Evolutionary conservation across 2,329 filamentous ascomycete species (phyloP), one percentile per base, ranked within the genome.

Genomic region (Calonectria pseudoturangicola): DNA sequence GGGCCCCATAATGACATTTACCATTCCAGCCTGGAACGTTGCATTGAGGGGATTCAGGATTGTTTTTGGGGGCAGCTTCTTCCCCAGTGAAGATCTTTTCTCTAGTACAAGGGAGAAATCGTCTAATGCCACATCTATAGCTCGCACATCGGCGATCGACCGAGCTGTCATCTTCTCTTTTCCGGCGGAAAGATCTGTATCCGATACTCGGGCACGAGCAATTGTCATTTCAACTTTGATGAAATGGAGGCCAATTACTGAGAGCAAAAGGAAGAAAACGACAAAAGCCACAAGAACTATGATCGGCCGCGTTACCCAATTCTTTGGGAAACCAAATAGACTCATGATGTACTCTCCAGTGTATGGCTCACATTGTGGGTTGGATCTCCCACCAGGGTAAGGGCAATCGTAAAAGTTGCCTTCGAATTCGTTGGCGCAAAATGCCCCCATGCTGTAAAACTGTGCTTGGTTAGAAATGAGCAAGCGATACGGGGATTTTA

Each of bases 1-100:
- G 0, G 94, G 94, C 0, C 94, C 94, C 93, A 95, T 95, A 75
- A 96, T 94, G 28, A 95, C 89, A 74, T 95, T 95, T 16, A 96
- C 81, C 16, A 89, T 86, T 0, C 93, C 93, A 0, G 94, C 89
- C 58, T 90, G 87, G 75, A 96, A 95, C 0, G 89, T 90, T 0
- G 93, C 86, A 1, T 88, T 92, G 15, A 95, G 87, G 0, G 93
- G 92, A 68, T 92, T 88, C 16, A 96, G 84, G 13, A 96, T 95
- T 0, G 84, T 87, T 79, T 90, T 91, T 1, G 83, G 85, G 0
- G 88, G 88, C 1, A 89, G 73, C 71, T 85, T 91, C 77, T 87
- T 88, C 10, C 90, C 89, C 1, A 85, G 83, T 0, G 87, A 71
- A 0, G 87, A 87, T 30, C 89, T 87, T 81, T 94, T 95, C 68